A percentile compares a stretch with the other conserved stretches of the same genome.
phyloP scores from a whole-genome alignment of 345 rosid genomes.

The Erysimum cheiranthoides region DNA sequence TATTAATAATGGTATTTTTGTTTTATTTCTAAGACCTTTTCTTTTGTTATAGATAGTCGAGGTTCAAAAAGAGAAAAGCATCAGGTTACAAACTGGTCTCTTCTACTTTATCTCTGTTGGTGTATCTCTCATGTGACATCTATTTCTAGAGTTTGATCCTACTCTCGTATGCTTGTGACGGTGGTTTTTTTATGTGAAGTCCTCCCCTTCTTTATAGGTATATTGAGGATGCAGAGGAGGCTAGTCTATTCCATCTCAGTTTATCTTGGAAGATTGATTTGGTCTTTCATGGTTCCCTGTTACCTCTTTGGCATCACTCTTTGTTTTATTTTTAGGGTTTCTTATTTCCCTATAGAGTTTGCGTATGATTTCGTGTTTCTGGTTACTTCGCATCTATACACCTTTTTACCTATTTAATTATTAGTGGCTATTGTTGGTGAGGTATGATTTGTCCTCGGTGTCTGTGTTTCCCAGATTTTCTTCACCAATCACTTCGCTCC shows the following conservation, averaged over 20 bases:
- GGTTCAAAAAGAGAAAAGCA: neutral
- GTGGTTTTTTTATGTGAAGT: neutral
- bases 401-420: neutral
- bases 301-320: neutral
- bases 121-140: neutral
- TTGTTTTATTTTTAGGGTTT: neutral
- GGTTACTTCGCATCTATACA: neutral
- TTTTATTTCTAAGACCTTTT: neutral
- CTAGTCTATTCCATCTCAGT: neutral
- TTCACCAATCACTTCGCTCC: neutral
- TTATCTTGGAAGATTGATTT: neutral
- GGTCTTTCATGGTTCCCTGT: neutral
- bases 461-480: slow-evolving; percentile 12
- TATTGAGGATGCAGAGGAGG: neutral
- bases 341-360: too few species aligned
- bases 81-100: neutral
- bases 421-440: slow-evolving; percentile 4
- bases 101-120: neutral
- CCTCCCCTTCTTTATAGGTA: neutral
- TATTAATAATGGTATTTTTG: neutral
- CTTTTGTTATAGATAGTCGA: neutral
- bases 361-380: neutral
- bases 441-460: neutral
- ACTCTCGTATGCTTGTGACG: neutral
- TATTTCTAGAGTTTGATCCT: neutral